Base-by-base conservation (phyloP, 2,329 filamentous ascomycete species). In the Beauveria medogensis region DNA sequence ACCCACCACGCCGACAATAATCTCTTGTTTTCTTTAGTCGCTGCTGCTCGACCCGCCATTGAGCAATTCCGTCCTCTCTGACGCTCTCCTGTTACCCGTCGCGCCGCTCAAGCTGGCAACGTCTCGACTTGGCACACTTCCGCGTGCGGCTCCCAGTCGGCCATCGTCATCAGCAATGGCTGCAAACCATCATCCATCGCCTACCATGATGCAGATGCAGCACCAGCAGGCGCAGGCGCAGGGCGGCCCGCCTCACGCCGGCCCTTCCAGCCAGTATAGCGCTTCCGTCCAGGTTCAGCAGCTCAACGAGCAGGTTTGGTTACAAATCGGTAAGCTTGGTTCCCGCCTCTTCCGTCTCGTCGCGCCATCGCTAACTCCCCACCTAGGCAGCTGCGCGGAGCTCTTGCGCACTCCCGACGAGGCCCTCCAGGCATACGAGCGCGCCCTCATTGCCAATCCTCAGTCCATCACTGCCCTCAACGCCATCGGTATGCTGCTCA, bases 391-490 rank as follows among this genome's bases (percentile, higher is more conserved):
- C 68, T 82, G 96, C 64, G 90, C 91, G 24, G 93, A 99, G 77
- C 78, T 94, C 68, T 85, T 97, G 78, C 90, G 91, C 66, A 90
- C 94, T 69, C 81, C 90, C 48, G 93, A 97, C 63, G 91, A 93
- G 70, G 93, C 93, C 55, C 90, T 94, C 80, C 81, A 85, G 66
- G 90, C 92, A 50, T 99, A 97, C 74, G 92, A 97, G 74, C 88
- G 90, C 72, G 94, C 92, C 47, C 82, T 97, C 64, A 84, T 85
- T 67, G 90, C 92, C 72, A 97, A 97, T 71, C 84, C 86, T 52
- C 91, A 90, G 78, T 97, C 93, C 20, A 88, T 94, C 55, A 84
- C 86, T 0, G 94, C 94, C 34, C 93, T 97, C 90, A 95, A 92
- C 68, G 90, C 92, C 63, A 96, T 97, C 66, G 94, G 92, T 62